These are phyloP conservation scores for Pyrrhoderma lamaoense DNA, from an alignment of 1,284 basidiomycete species.

Conservation along the genomic window DNA sequence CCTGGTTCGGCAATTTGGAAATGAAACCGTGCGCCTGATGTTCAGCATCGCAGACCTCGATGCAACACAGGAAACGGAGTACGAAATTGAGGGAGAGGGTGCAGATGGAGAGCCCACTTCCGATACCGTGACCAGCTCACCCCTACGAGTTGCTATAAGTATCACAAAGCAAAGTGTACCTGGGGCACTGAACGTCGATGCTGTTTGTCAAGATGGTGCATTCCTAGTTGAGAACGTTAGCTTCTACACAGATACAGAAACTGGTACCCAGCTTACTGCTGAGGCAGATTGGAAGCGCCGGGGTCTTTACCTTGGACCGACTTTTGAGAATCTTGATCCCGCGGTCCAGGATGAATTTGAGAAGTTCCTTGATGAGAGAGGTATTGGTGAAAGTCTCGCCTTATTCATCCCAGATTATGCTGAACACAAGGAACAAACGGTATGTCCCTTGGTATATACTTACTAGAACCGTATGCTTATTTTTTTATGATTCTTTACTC, in stretches of 20 bases:
- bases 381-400: constrained; percentile 76
- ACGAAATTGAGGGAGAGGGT: constrained; percentile 39
- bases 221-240: constrained; percentile 88
- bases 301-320: constrained; percentile 87
- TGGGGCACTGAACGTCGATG: constrained; percentile 74
- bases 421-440: constrained; percentile 87
- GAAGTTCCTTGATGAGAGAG: constrained; percentile 78
- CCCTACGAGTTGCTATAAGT: constrained; percentile 72
- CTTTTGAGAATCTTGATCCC: constrained; percentile 90
- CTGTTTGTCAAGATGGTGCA: constrained; percentile 75
- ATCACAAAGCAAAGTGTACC: constrained; percentile 64
- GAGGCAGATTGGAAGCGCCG: constrained; percentile 93
- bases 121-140: constrained; percentile 37
- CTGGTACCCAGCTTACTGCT: constrained; percentile 75
- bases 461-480: constrained; percentile 8
- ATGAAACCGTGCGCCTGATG: constrained; percentile 80
- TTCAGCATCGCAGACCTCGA: constrained; percentile 81
- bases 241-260: constrained; percentile 68
- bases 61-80: constrained; percentile 25
- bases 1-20: constrained; percentile 80
- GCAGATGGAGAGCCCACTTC: constrained; percentile 34
- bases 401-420: constrained; percentile 80
- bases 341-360: constrained; percentile 84
- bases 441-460: constrained; percentile 27
- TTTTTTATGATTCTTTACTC: constrained; percentile 5